These are phyloP conservation scores for Thielaviopsis ethacetica DNA, from an alignment of 2,329 filamentous ascomycete species.

Conservation along the genomic window DNA sequence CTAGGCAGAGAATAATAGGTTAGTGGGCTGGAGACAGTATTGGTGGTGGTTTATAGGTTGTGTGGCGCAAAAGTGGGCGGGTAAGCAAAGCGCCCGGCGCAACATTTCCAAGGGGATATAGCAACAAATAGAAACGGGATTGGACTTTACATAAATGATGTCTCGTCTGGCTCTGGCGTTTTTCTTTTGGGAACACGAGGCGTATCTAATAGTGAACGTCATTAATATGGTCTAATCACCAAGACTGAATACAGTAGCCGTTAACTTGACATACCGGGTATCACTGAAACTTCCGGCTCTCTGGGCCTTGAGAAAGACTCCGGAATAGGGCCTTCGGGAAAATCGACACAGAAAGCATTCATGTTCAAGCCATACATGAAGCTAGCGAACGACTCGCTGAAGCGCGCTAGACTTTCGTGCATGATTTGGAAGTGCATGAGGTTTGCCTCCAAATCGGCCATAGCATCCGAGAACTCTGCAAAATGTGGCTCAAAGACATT, in stretches of 20 bases:
- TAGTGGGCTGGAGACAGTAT: conserved; percentile 12
- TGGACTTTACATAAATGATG: conserved; percentile 17
- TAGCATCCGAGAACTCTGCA: conserved; percentile 80
- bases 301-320: conserved; percentile 64
- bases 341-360: conserved; percentile 98
- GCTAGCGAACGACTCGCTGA: conserved; percentile 88
- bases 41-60: neutral
- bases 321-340: conserved; percentile 74
- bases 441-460: conserved; percentile 92
- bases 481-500: conserved; percentile 79
- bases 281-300: conserved; percentile 27
- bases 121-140: neutral
- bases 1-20: conserved; percentile 25
- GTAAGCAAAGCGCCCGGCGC: neutral
- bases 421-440: conserved; percentile 95
- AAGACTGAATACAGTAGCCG: neutral
- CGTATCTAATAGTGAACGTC: conserved; percentile 9
- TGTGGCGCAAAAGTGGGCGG: neutral
- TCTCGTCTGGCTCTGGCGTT: conserved; percentile 27
- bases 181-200: conserved; percentile 13
- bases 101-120: neutral
- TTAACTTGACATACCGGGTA: conserved; percentile 9
- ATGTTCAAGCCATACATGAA: conserved; percentile 96
- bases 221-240: neutral
- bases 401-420: conserved; percentile 84